Evolutionary conservation across 768 basidiomycete genomes (phyloP), one percentile per base, ranked within the genome.

Genomic region (Imleria badia): DNA sequence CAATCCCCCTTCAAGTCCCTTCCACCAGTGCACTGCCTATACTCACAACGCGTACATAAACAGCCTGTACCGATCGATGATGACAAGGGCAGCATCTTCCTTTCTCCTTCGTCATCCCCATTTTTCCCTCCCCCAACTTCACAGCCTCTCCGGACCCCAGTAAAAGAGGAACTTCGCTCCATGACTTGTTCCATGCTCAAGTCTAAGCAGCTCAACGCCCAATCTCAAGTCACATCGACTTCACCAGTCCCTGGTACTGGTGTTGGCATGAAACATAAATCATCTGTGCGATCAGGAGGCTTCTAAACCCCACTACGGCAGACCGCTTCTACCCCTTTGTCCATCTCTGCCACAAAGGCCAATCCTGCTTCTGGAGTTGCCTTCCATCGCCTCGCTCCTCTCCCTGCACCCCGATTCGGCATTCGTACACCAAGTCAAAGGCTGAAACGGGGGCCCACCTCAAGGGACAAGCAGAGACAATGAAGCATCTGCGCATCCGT

Each of bases 221-320:
- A 44, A 13, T 20, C 54, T 2, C 44, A 58, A 0, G 42, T 52
- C 35, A 17, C 56, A 8, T 40, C 58, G 2, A 29, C 45, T 5
- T 42, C 64, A 0, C 50, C 64, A 7, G 62, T 57, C 33, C 60
- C 72, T 43, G 70, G 69, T 12, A 61, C 75, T 36, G 76, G 77
- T 12, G 72, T 78, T 3, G 85, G 85, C 38, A 83, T 80, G 1
- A 89, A 89, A 68, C 83, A 86, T 63, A 89, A 88, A 66, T 83
- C 84, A 6, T 70, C 66, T 1, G 64, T 60, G 6, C 69, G 76
- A 74, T 42, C 72, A 72, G 47, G 77, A 70, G 59, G 77, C 74
- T 83, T 57, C 72, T 73, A 74, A 39, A 88, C 86, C 11, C 86
- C 86, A 5, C 76, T 83, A 12, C 79, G 79, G 19, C 75, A 75